Evolutionary conservation across 108 stramenopile genomes (phyloP).

Genomic region (Skeletonema potamos): DNA sequence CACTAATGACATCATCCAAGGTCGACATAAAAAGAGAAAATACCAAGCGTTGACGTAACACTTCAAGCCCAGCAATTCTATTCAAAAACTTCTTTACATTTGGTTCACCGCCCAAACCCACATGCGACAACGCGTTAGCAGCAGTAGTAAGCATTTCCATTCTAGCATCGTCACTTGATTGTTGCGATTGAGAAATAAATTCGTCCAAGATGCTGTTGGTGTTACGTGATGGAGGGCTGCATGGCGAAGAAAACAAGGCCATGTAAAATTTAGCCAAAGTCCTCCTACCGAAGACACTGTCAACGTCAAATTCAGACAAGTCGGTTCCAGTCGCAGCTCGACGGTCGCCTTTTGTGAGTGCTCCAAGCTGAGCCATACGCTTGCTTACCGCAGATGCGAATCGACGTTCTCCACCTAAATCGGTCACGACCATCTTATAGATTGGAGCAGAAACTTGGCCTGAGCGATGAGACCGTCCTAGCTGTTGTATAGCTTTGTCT

Average conservation of each 20-base stretch:
- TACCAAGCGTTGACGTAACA: slow-evolving; percentile 51
- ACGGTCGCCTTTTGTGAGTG: slow-evolving; percentile 80
- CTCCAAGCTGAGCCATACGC: slow-evolving; percentile 77
- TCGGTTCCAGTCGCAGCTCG: slow-evolving; percentile 61
- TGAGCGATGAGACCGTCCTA: slow-evolving; percentile 82
- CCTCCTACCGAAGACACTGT: slow-evolving; percentile 45
- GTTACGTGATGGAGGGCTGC: slow-evolving; percentile 20
- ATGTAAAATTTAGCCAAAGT: slow-evolving; percentile 37
- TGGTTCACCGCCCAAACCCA: slow-evolving; percentile 37
- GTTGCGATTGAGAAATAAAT: slow-evolving; percentile 14
- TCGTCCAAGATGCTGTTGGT: slow-evolving; percentile 40
- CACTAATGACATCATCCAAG: slow-evolving; percentile 51
- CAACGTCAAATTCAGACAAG: slow-evolving; percentile 53
- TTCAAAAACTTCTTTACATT: slow-evolving; percentile 64
- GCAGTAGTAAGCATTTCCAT: slow-evolving; percentile 19
- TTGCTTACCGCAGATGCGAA: slow-evolving; percentile 82
- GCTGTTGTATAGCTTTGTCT: slow-evolving; percentile 88
- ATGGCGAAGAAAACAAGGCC: slow-evolving; percentile 22
- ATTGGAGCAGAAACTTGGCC: slow-evolving; percentile 64
- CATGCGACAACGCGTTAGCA: slow-evolving; percentile 27
- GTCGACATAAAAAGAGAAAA: slow-evolving; percentile 62
- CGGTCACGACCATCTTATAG: slow-evolving; percentile 67
- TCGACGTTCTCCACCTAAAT: slow-evolving; percentile 77
- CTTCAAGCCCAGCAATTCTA: slow-evolving; percentile 55
- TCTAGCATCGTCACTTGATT: slow-evolving; percentile 10